Evolutionary conservation across 345 rosid genomes (phyloP).

Genomic region (Eutrema japonicum): DNA sequence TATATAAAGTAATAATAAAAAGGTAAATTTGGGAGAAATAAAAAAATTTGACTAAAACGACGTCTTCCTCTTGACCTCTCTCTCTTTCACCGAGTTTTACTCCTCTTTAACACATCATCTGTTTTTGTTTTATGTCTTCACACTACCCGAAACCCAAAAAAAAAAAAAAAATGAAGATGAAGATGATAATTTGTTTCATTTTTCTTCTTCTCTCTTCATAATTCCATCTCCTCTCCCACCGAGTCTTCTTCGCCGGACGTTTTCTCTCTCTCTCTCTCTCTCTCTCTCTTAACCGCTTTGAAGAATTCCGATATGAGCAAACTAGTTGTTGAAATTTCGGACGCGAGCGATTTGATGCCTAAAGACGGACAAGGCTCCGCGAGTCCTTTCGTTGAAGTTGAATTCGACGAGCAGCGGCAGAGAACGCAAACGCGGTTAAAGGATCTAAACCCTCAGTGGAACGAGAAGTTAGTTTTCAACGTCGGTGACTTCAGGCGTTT

Average conservation of each 20-base stretch:
- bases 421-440: slow-evolving; percentile 65
- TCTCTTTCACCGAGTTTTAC: slow-evolving; percentile 35
- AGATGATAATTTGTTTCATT: slow-evolving; percentile 15
- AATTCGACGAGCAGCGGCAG: slow-evolving; percentile 58
- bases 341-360: slow-evolving; percentile 79
- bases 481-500: slow-evolving; percentile 51
- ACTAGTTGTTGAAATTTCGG: slow-evolving; percentile 73
- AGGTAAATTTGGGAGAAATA: slow-evolving; percentile 26
- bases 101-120: slow-evolving; percentile 27
- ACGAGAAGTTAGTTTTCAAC: slow-evolving; percentile 65
- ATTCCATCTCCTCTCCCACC: background rate
- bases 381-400: slow-evolving; percentile 71
- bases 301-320: slow-evolving; percentile 52
- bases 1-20: background rate
- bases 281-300: background rate
- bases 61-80: slow-evolving; percentile 40
- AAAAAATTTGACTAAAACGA: slow-evolving; percentile 35
- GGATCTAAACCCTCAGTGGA: slow-evolving; percentile 82
- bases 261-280: background rate
- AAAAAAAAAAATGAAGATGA: background rate
- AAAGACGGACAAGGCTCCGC: slow-evolving; percentile 88
- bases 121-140: background rate
- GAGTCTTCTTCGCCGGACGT: slow-evolving; percentile 18
- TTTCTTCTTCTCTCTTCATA: slow-evolving; percentile 35
- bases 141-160: slow-evolving; percentile 26